Base-by-base conservation (phyloP, 2,329 filamentous ascomycete genomes). In the Curvularia lunata region DNA sequence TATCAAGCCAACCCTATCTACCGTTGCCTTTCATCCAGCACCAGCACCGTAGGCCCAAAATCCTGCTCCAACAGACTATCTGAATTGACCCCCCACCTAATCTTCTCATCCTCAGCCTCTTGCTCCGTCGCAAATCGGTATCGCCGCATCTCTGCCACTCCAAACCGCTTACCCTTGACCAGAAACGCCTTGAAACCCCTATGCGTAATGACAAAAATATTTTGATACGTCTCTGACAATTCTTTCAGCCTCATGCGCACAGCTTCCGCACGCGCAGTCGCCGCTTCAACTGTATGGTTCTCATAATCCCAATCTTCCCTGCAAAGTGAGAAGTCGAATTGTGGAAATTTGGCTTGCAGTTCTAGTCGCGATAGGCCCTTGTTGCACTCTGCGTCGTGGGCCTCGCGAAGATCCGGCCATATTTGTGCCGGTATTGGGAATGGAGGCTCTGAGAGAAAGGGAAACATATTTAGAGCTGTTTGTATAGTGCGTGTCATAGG, bases 401-500 rank as follows among this genome's bases (percentile, higher is more conserved):
- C 48, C 61, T 68, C 65, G n/a, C 63, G 58, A 18, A 69, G 62
- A n/a, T 67, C 61, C 1, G 66, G 64, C 67, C 62, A 67, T 28
- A 67, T 65, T 37, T 68, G 61, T 3, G 58, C 63, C 6, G 61
- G 54, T 0, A 61, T 42, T 19, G 43, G 9, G 0, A 52, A 23
- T 1, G 12, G 27, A n/a, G 27, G 32, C 0, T 49, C 25, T 40
- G 45, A 43, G 12, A 69, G 52, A 12, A 27, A 56, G 0, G 64
- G 62, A 23, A 69, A 66, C 4, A 67, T 52, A 34, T 66, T 67
- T 4, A 68, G 45, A 1, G 66, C 67, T 1, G 67, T 69, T 41
- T 70, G 58, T 13, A 70, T 58, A 4, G 66, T 66, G n/a, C 67
- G 61, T 10, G 61, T 69, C 61, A 69, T 67, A 27, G 66, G 65